These are phyloP conservation scores for Teunomyces cretensis DNA, from an alignment of 805 yeast genomes.

Conservation along the genomic window DNA sequence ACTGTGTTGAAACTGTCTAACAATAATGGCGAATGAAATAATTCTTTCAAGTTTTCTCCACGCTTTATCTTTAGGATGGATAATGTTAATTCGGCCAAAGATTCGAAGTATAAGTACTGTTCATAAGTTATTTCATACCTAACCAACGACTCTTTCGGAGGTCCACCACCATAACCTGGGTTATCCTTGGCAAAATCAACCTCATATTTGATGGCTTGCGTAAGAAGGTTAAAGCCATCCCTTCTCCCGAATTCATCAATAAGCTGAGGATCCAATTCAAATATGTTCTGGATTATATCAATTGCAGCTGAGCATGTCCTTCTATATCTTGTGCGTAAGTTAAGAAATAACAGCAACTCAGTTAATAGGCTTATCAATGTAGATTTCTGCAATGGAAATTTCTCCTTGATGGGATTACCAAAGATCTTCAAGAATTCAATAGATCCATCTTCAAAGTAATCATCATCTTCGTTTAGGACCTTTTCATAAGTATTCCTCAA, in stretches of 20 bases:
- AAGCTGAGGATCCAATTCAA: slow-evolving; percentile 46
- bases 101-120: slow-evolving; percentile 40
- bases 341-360: slow-evolving; percentile 60
- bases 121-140: slow-evolving; percentile 24
- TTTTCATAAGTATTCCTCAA: slow-evolving; percentile 59
- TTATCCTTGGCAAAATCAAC: slow-evolving; percentile 60
- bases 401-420: slow-evolving; percentile 58
- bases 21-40: slow-evolving; percentile 76
- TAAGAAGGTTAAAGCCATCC: slow-evolving; percentile 63
- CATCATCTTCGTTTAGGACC: slow-evolving; percentile 39
- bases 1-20: slow-evolving; percentile 59
- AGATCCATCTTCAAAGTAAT: slow-evolving; percentile 40
- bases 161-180: slow-evolving; percentile 47
- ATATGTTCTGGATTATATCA: slow-evolving; percentile 52
- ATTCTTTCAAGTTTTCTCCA: slow-evolving; percentile 79
- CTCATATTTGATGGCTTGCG: slow-evolving; percentile 61
- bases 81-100: slow-evolving; percentile 61
- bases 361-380: slow-evolving; percentile 75
- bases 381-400: slow-evolving; percentile 53
- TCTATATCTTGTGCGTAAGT: slow-evolving; percentile 50
- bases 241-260: slow-evolving; percentile 62
- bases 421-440: slow-evolving; percentile 59
- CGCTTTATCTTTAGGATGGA: slow-evolving; percentile 65
- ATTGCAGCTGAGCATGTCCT: slow-evolving; percentile 56
- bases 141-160: no score